Percentiles rank a stretch among this genome's conserved stretches.
Evolutionary conservation across 441 rosid genomes (phyloP).

Genomic region (Aquilaria agallochum): DNA sequence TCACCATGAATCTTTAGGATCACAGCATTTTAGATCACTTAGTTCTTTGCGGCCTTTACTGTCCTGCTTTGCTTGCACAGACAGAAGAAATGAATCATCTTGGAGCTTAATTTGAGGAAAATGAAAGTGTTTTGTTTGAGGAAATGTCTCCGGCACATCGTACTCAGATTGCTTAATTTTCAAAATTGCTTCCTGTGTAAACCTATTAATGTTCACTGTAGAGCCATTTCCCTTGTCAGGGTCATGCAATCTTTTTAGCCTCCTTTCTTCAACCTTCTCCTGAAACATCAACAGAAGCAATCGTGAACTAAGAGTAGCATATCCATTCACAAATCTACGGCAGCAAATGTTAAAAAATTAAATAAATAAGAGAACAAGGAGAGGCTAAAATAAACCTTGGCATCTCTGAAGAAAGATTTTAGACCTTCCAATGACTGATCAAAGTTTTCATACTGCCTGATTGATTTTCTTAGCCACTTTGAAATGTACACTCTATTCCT

Average conservation of each 20-base stretch:
- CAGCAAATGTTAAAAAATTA: constrained; percentile 9
- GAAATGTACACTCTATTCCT: constrained; percentile 71
- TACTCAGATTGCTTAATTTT: constrained; percentile 30
- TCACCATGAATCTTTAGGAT: constrained; percentile 58
- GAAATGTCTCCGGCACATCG: constrained; percentile 20
- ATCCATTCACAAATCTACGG: constrained; percentile 6
- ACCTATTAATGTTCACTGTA: constrained; percentile 18
- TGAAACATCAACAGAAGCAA: constrained; percentile 22
- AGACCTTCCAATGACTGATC: constrained; percentile 56
- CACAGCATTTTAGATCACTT: constrained; percentile 49
- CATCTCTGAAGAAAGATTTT: constrained; percentile 68
- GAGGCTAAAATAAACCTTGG: constrained; percentile 44
- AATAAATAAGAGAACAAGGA: constrained; percentile 16
- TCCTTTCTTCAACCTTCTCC: constrained; percentile 44
- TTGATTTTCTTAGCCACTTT: constrained; percentile 91
- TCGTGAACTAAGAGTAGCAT: no score
- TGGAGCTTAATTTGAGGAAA: constrained; percentile 25
- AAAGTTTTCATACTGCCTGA: constrained; percentile 58
- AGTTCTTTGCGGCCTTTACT: constrained; percentile 30
- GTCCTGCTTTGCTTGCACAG: constrained; percentile 31
- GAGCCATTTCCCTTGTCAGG: constrained; percentile 24
- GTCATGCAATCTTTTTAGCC: constrained; percentile 22
- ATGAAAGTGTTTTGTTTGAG: constrained; percentile 24
- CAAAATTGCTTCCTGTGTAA: constrained; percentile 27
- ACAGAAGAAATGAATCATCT: constrained; percentile 26